phyloP scores from a whole-genome alignment of 768 basidiomycete genomes.

The Termitomyces sp. region DNA sequence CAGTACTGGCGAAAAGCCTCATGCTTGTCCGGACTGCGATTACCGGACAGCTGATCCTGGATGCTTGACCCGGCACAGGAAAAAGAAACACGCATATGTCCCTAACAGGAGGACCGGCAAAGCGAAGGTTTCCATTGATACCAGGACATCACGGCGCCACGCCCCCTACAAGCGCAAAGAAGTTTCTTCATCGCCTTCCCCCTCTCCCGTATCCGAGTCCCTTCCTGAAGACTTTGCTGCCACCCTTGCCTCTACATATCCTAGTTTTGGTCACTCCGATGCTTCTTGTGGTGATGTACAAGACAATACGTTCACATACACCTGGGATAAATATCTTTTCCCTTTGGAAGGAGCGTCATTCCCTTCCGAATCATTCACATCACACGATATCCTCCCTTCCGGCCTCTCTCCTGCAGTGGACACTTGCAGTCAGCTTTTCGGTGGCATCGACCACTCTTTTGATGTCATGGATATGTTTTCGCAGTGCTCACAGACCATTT shows the following conservation, averaged over 20 bases:
- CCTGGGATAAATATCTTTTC: constrained; percentile 4
- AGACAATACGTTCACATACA: neutral
- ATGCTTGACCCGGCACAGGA: constrained; percentile 28
- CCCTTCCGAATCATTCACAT: neutral
- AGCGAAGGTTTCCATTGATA: neutral
- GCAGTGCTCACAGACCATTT: neutral
- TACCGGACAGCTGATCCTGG: constrained; percentile 26
- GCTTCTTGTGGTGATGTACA: neutral
- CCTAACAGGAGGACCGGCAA: constrained; percentile 2
- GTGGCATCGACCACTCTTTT: neutral
- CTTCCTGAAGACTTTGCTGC: neutral
- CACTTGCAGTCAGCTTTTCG: constrained; percentile 2
- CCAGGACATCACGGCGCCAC: constrained; percentile 5
- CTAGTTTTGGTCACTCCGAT: neutral
- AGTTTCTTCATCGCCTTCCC: neutral
- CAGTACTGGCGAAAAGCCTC: constrained; percentile 25
- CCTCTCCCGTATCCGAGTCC: neutral
- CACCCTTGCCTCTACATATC: neutral
- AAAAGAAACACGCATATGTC: constrained; percentile 22
- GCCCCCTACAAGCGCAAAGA: neutral
- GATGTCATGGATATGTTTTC: neutral
- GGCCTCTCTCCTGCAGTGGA: neutral
- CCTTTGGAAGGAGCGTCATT: neutral
- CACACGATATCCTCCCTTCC: neutral
- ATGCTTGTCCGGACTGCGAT: constrained; percentile 23